Conservation (phyloP, 2,329 filamentous ascomycete species). For the Talaromyces marneffei region DNA sequence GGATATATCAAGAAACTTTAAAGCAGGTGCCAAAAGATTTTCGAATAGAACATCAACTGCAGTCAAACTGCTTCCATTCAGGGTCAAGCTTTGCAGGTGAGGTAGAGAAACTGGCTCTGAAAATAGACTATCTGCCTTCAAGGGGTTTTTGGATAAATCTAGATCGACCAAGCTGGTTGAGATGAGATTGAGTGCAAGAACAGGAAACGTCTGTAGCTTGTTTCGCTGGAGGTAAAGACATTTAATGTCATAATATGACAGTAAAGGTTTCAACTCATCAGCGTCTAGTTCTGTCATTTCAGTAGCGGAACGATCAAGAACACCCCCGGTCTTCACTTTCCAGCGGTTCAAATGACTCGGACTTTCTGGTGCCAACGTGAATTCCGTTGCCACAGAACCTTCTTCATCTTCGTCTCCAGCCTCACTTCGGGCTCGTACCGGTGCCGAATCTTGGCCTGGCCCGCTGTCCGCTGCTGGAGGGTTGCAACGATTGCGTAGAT, state of each 20-base stretch:
- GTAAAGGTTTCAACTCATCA: conserved; percentile 43
- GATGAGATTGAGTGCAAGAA: conserved; percentile 62
- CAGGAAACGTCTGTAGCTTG: conserved; percentile 63
- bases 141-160: conserved; percentile 68
- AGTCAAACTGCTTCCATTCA: conserved; percentile 68
- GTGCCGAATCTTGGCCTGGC: neutral
- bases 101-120: conserved; percentile 63
- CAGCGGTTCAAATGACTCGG: conserved; percentile 28
- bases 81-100: conserved; percentile 67
- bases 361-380: conserved; percentile 42
- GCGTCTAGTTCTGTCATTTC: conserved; percentile 52
- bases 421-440: neutral
- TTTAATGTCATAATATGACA: conserved; percentile 44
- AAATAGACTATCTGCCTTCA: conserved; percentile 61
- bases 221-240: conserved; percentile 72
- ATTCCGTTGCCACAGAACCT: conserved; percentile 37
- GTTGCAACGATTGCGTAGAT: conserved; percentile 59
- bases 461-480: conserved; percentile 26
- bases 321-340: conserved; percentile 35
- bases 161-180: conserved; percentile 64
- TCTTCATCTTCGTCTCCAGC: conserved; percentile 26
- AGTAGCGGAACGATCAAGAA: conserved; percentile 66
- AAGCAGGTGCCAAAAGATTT: conserved; percentile 64
- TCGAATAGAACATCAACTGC: conserved; percentile 61
- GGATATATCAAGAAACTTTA: conserved; percentile 74